Conservation (phyloP, 768 basidiomycete genomes). For the Rhizopogon roseolus region DNA sequence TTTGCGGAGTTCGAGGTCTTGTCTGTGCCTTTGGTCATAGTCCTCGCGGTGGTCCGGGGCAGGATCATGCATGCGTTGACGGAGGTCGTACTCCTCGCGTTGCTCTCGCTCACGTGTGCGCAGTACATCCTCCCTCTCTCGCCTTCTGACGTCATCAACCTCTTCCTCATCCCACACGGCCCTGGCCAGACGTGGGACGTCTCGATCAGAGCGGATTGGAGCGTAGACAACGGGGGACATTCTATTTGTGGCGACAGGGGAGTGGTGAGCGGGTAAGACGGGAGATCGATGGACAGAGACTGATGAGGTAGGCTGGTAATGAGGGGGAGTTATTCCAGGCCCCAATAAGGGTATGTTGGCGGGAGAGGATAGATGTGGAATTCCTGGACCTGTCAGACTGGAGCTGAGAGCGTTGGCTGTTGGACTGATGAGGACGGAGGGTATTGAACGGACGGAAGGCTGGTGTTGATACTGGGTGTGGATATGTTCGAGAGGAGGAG, state of each 20-base stretch:
- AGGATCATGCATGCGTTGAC: background rate
- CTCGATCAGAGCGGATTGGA: background rate
- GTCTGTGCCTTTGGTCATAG: background rate
- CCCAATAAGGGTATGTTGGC: background rate
- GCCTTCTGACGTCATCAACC: background rate
- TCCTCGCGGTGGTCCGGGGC: background rate
- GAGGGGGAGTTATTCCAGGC: slow-evolving; percentile 5
- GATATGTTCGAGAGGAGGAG: slow-evolving; percentile 4
- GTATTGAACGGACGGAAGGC: background rate
- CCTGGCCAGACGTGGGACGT: slow-evolving; percentile 4
- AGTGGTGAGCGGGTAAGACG: slow-evolving; percentile 13
- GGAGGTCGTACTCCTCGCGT: slow-evolving; percentile 5
- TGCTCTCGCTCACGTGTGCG: slow-evolving; percentile 7
- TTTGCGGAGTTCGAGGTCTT: background rate
- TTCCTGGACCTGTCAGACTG: slow-evolving; percentile 2
- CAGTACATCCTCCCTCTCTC: background rate
- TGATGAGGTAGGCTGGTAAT: slow-evolving; percentile 1
- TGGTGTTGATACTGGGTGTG: background rate
- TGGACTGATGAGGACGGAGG: too few species aligned
- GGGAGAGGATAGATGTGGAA: background rate
- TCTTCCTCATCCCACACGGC: slow-evolving; percentile 1
- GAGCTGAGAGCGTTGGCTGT: background rate
- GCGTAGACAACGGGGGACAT: background rate
- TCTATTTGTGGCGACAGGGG: slow-evolving; percentile 9
- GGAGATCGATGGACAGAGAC: slow-evolving; percentile 13